Evolutionary conservation across 441 rosid genomes (phyloP).

Genomic region (Cnidoscolus chayamansa): DNA sequence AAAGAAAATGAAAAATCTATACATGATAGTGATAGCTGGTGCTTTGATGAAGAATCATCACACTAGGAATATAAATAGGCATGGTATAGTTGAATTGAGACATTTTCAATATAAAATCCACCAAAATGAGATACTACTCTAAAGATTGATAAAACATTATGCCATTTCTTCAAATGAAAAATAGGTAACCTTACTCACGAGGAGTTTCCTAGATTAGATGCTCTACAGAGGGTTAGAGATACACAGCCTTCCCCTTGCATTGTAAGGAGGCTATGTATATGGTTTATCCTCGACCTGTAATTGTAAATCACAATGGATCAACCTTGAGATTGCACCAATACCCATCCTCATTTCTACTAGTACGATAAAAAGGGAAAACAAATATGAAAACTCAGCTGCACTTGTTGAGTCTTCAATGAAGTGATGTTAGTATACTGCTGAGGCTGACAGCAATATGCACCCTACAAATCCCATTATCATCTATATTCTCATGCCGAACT

Average conservation of each 20-base stretch:
- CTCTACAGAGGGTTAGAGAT: background rate
- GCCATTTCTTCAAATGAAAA: background rate
- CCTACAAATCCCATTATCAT: too few relatives aligned
- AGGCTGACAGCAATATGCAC: too few relatives aligned
- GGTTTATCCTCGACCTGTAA: background rate
- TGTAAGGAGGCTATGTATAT: background rate
- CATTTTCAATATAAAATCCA: background rate
- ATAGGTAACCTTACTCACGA: background rate
- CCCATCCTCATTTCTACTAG: background rate
- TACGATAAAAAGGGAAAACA: too few relatives aligned
- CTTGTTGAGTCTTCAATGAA: too few relatives aligned
- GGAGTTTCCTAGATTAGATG: background rate
- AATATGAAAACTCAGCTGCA: too few relatives aligned
- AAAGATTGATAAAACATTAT: background rate
- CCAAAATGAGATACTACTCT: background rate
- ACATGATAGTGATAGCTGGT: background rate
- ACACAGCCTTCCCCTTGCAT: background rate
- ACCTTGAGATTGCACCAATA: background rate
- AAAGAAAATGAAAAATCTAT: background rate
- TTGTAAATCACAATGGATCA: background rate
- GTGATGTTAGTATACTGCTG: too few relatives aligned
- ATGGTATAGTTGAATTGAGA: background rate
- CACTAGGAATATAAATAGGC: background rate
- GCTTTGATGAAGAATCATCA: background rate
- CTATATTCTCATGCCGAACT: too few relatives aligned